phyloP scores from a whole-genome alignment of 2,329 filamentous ascomycete species.

The Colletotrichum paranaense region DNA sequence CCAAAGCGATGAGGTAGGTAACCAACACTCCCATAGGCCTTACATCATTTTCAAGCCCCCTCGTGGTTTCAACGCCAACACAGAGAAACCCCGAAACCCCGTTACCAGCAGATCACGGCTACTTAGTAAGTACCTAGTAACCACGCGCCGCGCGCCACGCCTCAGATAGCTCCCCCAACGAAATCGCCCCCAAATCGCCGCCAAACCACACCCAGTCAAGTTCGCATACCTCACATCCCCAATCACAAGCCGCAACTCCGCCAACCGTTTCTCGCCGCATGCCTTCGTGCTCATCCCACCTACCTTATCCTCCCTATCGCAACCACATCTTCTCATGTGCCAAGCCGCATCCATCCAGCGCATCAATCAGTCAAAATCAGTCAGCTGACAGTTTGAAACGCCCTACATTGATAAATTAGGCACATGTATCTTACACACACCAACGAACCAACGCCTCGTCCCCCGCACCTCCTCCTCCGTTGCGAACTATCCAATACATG shows the following conservation, averaged over 20 bases:
- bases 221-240: background rate
- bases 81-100: background rate
- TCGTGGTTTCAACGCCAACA: background rate
- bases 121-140: background rate
- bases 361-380: background rate
- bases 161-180: background rate
- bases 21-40: too few relatives aligned
- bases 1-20: too few relatives aligned
- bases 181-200: background rate
- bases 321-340: background rate
- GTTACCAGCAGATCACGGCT: background rate
- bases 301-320: too few relatives aligned
- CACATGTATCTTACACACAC: background rate
- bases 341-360: background rate
- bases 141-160: too few relatives aligned
- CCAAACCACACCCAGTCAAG: background rate
- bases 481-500: background rate
- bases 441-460: background rate
- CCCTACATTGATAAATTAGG: background rate
- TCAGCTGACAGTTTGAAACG: background rate
- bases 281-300: too few relatives aligned
- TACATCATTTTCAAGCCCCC: background rate
- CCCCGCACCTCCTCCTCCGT: background rate
- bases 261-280: background rate
- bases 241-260: background rate